phyloP scores from a whole-genome alignment of 805 yeast species.

The Candida michaelii region DNA sequence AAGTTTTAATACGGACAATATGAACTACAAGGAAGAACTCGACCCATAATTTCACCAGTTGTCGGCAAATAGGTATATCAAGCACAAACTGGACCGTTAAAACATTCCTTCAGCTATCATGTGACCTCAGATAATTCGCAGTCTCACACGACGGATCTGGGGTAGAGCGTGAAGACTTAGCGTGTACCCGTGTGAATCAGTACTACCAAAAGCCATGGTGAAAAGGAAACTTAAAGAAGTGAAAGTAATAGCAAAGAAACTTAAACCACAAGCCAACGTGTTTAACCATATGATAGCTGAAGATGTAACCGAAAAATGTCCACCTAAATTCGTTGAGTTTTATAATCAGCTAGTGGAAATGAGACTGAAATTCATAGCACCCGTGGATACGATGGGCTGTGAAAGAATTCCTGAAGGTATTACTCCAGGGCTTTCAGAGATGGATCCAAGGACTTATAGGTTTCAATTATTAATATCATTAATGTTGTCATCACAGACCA shows the following conservation, averaged over 20 bases:
- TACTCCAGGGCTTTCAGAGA: conserved; percentile 29
- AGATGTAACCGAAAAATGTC: conserved; percentile 14
- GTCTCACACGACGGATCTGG: not conserved
- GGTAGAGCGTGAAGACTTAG: conserved; percentile 9
- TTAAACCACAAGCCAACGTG: not conserved
- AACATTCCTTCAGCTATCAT: too few relatives aligned
- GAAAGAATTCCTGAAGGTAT: conserved; percentile 54
- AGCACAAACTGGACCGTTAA: too few relatives aligned
- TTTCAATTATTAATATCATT: conserved; percentile 76
- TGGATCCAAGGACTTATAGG: conserved; percentile 47
- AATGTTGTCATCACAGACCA: conserved; percentile 90
- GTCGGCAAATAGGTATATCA: too few relatives aligned
- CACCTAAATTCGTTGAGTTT: conserved; percentile 53
- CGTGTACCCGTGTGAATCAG: conserved; percentile 6
- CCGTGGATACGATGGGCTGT: conserved; percentile 90
- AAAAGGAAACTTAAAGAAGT: conserved; percentile 7
- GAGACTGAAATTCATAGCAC: conserved; percentile 68
- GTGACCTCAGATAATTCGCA: too few relatives aligned
- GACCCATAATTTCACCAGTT: too few relatives aligned
- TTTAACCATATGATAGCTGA: not conserved
- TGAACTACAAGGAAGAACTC: too few relatives aligned
- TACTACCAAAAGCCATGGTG: conserved; percentile 2
- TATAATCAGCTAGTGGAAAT: conserved; percentile 62
- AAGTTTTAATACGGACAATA: too few relatives aligned
- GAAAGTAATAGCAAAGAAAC: conserved; percentile 7